phyloP scores from a whole-genome alignment of 768 basidiomycete genomes.

The Termitomyces sp. region DNA sequence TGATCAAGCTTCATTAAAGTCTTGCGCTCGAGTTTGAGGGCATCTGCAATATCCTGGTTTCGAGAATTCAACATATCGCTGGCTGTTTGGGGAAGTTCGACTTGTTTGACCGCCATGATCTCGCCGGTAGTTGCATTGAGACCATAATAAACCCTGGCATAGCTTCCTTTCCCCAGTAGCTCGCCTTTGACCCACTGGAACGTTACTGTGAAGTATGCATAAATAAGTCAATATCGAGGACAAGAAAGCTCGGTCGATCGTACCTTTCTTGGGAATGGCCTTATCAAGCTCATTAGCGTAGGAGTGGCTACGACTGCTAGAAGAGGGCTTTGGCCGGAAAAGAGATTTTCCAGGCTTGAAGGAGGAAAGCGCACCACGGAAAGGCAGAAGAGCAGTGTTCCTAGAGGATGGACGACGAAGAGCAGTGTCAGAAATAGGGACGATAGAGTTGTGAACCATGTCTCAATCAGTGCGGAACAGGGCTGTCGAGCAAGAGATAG shows the following conservation, averaged over 20 bases:
- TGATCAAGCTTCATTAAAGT: constrained; percentile 87
- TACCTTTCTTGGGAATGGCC: constrained; percentile 13
- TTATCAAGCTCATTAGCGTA: background rate
- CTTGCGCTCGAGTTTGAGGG: constrained; percentile 82
- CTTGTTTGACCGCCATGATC: constrained; percentile 95
- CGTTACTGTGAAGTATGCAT: constrained; percentile 36
- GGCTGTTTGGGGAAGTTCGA: constrained; percentile 75
- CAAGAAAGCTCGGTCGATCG: background rate
- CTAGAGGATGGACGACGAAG: constrained; percentile 4
- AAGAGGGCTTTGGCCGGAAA: background rate
- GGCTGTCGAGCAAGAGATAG: background rate
- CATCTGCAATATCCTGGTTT: constrained; percentile 68
- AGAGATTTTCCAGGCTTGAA: background rate
- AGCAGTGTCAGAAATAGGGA: background rate
- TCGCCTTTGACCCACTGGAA: constrained; percentile 95
- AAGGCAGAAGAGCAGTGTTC: constrained; percentile 1
- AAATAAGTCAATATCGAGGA: background rate
- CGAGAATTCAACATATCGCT: constrained; percentile 65
- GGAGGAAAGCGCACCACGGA: background rate
- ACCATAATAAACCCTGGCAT: constrained; percentile 88
- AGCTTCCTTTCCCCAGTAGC: constrained; percentile 91
- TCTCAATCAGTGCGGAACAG: background rate
- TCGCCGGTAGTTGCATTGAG: constrained; percentile 88
- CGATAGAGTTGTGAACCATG: constrained; percentile 1
- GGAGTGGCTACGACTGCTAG: background rate